Percentiles rank a stretch among this genome's conserved stretches.
These are phyloP conservation scores for Penicillium herquei DNA, from an alignment of 495 filamentous ascomycete species.

Conservation along the genomic window DNA sequence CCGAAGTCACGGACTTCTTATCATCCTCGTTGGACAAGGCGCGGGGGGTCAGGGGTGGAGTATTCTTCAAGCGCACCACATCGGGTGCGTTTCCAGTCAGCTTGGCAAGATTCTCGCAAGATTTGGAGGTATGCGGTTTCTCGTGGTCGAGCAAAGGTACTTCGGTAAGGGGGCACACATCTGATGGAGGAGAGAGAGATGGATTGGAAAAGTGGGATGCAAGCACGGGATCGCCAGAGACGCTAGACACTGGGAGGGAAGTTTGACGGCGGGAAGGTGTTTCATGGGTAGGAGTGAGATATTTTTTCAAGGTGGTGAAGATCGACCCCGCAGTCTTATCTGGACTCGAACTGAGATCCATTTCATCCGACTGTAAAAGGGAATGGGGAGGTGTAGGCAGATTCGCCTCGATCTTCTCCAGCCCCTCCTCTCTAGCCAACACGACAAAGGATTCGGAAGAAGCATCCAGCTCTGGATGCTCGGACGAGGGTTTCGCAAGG, in stretches of 20 bases:
- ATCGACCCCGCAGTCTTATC: constrained; percentile 39
- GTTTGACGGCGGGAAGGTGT: constrained; percentile 50
- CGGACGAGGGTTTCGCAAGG: constrained; percentile 23
- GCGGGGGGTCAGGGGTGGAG: constrained; percentile 81
- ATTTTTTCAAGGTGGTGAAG: constrained; percentile 42
- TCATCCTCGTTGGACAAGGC: constrained; percentile 68
- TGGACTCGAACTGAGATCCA: constrained; percentile 33
- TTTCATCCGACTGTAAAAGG: constrained; percentile 41
- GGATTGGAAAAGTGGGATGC: constrained; percentile 77
- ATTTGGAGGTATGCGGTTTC: constrained; percentile 49
- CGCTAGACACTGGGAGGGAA: constrained; percentile 59
- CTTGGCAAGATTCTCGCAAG: constrained; percentile 73
- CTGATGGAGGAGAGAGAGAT: constrained; percentile 51
- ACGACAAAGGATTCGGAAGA: constrained; percentile 40
- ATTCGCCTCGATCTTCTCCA: constrained; percentile 29
- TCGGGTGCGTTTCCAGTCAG: constrained; percentile 75
- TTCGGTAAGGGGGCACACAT: constrained; percentile 56
- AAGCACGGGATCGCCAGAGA: constrained; percentile 66
- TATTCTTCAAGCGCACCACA: constrained; percentile 73
- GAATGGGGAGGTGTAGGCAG: constrained; percentile 47
- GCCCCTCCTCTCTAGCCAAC: constrained; percentile 40
- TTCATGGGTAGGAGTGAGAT: constrained; percentile 35
- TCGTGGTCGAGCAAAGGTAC: constrained; percentile 50
- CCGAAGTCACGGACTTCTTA: constrained; percentile 34
- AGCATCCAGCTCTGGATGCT: constrained; percentile 19